Base-by-base conservation (phyloP, 139 green algal genomes). In the Chlamydomonas urium region DNA sequence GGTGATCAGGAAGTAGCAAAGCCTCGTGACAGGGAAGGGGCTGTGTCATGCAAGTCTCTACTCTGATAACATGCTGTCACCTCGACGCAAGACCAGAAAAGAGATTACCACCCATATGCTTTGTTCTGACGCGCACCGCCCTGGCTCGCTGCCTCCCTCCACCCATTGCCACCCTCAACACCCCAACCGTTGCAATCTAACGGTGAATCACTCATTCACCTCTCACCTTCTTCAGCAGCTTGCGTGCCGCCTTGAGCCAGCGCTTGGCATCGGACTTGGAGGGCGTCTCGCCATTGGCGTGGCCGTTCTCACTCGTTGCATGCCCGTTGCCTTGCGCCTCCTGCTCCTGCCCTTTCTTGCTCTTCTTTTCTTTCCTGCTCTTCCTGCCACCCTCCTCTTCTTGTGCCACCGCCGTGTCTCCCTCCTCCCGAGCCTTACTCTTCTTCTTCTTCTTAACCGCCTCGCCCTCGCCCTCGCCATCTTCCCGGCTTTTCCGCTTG, bases 371-470 rank as follows among this genome's bases (percentile, higher is more conserved):
- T 60, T 14, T 23, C 65, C 65, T 38, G n/a, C n/a, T 23, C 38
- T 38, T 42, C n/a, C 38, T 60, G 42, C 42, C 17, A 17, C 42
- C 17, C 42, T 53, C 17, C 38, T 48, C 6, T 32, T 58, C 47
- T 0, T 23, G n/a, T n/a, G n/a, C n/a, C n/a, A n/a, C n/a, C n/a
- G n/a, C n/a, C n/a, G n/a, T 53, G 1, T 33, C 28, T n/a, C 17
- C 26, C 1, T 34, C 61, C 23, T 8, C 19, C n/a, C 50, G 70
- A 14, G 26, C 35, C 56, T 73, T 74, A 33, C 74, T 74, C 32
- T 74, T 74, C 75, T 76, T 76, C 23, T 56, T 47, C 62, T 66
- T 62, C 69, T 58, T 60, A 2, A 26, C 36, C 26, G 19, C 69
- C 6, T 38, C 26, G 42, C 14, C 2, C 17, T 38, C 4, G 19